Percentiles rank a stretch among this genome's conserved stretches.
phyloP scores from a whole-genome alignment of 768 basidiomycete species.

The Nidularia pulvinata region DNA sequence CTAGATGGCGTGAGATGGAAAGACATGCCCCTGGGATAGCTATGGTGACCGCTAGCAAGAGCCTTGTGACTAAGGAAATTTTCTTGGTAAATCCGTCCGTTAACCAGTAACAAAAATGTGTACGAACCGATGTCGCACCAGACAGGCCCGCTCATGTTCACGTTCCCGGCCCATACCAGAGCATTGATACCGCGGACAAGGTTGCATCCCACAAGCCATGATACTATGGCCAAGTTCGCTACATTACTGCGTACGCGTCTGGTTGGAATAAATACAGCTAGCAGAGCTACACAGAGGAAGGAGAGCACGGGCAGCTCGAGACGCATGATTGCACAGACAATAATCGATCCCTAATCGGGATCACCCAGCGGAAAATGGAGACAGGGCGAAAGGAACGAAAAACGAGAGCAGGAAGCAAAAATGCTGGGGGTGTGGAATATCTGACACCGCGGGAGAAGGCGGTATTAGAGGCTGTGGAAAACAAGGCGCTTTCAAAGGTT shows the following conservation, averaged over 20 bases:
- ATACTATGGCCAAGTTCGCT: conserved; percentile 42
- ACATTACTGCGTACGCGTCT: conserved; percentile 46
- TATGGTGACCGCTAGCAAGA: conserved; percentile 48
- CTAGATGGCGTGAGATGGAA: conserved; percentile 55
- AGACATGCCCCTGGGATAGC: conserved; percentile 62
- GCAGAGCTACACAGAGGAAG: conserved; percentile 38
- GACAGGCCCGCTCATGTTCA: conserved; percentile 38
- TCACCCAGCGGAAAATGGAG: too few relatives aligned
- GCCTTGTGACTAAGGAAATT: conserved; percentile 49
- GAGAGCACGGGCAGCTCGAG: conserved; percentile 36
- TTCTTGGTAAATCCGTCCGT: background rate
- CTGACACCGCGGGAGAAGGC: too few relatives aligned
- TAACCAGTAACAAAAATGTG: background rate
- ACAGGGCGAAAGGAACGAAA: too few relatives aligned
- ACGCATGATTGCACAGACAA: too few relatives aligned
- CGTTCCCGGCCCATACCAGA: conserved; percentile 60
- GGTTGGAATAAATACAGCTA: conserved; percentile 37
- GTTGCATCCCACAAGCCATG: conserved; percentile 51
- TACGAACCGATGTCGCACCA: conserved; percentile 82
- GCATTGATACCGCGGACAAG: conserved; percentile 56
- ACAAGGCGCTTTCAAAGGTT: too few relatives aligned
- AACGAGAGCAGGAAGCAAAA: too few relatives aligned
- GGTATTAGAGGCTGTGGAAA: too few relatives aligned
- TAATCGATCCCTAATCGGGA: too few relatives aligned
- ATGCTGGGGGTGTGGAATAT: too few relatives aligned